Evolutionary conservation across 129 eudicot genomes (phyloP).

Genomic region (Pittosporum tobira): DNA sequence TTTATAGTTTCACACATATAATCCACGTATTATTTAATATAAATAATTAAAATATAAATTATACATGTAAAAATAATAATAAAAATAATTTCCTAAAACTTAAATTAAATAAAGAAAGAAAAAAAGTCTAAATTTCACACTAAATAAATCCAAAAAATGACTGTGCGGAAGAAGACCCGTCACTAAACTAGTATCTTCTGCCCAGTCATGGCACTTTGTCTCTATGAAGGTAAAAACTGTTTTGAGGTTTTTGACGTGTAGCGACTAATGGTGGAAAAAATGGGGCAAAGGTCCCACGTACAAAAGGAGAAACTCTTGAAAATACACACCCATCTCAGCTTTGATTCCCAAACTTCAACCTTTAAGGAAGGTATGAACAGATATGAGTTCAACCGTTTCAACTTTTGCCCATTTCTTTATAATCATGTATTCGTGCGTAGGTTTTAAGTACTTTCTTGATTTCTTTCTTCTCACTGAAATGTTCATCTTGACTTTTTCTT

Average conservation of each 20-base stretch:
- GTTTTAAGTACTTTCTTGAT: conserved; percentile 22
- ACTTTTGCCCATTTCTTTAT: neutral
- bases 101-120: too few species aligned
- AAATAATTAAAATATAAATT: too few species aligned
- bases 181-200: neutral
- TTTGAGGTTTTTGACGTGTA: conserved; percentile 17
- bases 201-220: conserved; percentile 6
- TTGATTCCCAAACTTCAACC: conserved; percentile 3
- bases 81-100: too few species aligned
- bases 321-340: conserved; percentile 2
- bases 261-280: conserved; percentile 29
- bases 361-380: conserved; percentile 7
- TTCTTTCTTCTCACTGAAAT: conserved; percentile 11
- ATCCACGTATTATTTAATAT: too few species aligned
- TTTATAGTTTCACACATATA: too few species aligned
- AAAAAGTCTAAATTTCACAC: neutral
- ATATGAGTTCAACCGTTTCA: conserved; percentile 7
- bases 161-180: neutral
- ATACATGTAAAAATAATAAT: too few species aligned
- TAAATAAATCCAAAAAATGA: conserved; percentile 1
- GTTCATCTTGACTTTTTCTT: conserved; percentile 14
- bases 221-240: conserved; percentile 15
- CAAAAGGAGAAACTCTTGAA: conserved; percentile 20
- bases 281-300: conserved; percentile 30
- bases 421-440: conserved; percentile 14